A percentile compares a stretch with the other conserved stretches of the same genome.
phyloP scores from a whole-genome alignment of 768 basidiomycete genomes.

The Phlebiopsis flavidoalba region DNA sequence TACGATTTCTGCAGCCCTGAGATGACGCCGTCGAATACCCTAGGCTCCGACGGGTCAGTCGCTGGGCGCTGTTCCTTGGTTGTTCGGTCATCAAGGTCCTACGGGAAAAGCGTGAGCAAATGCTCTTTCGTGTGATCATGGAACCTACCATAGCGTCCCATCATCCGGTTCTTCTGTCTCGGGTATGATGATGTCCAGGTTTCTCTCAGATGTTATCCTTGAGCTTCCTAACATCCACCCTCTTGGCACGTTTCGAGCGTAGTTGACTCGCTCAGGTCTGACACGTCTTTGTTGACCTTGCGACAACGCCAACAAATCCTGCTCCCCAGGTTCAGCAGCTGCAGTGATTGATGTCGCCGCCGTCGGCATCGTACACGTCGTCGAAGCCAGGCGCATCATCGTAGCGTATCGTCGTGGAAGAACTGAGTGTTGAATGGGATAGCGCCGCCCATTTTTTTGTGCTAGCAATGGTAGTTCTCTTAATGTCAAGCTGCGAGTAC shows the following conservation, averaged over 20 bases:
- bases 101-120: not conserved
- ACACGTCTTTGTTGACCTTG: slow-evolving; percentile 73
- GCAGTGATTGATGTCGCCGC: slow-evolving; percentile 27
- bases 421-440: slow-evolving; percentile 94
- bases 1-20: slow-evolving; percentile 76
- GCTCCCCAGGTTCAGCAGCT: slow-evolving; percentile 64
- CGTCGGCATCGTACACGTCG: slow-evolving; percentile 60
- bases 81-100: slow-evolving; percentile 35
- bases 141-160: slow-evolving; percentile 20
- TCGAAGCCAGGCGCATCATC: slow-evolving; percentile 68
- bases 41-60: slow-evolving; percentile 62
- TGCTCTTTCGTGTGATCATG: not conserved
- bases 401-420: slow-evolving; percentile 89
- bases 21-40: slow-evolving; percentile 79
- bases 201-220: slow-evolving; percentile 99
- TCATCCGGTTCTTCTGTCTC: slow-evolving; percentile 35
- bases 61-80: slow-evolving; percentile 40
- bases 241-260: slow-evolving; percentile 92
- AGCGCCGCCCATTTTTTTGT: slow-evolving; percentile 45
- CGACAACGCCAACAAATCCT: slow-evolving; percentile 83
- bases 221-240: slow-evolving; percentile 92
- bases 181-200: slow-evolving; percentile 70
- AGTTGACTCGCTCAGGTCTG: slow-evolving; percentile 85
- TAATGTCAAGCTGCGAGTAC: not conserved
- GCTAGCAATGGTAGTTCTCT: slow-evolving; percentile 13